Evolutionary conservation across 2,329 filamentous ascomycete genomes (phyloP).

Genomic region (Cladosporium sphaerospermum): DNA sequence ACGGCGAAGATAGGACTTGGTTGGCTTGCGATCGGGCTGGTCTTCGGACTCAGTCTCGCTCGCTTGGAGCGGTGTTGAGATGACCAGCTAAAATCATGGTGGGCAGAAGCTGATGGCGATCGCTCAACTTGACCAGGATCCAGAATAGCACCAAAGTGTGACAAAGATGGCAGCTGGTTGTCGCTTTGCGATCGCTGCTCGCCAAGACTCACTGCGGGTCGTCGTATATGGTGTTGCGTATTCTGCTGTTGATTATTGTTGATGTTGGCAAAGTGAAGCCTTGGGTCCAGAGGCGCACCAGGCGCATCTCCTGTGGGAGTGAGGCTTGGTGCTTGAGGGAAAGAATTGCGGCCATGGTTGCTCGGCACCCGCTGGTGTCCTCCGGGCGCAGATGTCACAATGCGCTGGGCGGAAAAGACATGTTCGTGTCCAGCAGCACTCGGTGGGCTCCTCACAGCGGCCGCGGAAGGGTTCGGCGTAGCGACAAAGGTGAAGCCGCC

Average conservation of each 20-base stretch:
- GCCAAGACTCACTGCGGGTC: background rate
- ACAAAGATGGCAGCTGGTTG: background rate
- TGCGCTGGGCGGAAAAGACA: constrained; percentile 30
- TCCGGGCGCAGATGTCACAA: constrained; percentile 16
- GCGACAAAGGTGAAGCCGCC: constrained; percentile 27
- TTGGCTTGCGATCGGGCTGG: constrained; percentile 11
- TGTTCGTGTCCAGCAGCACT: constrained; percentile 21
- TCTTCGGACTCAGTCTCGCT: constrained; percentile 25
- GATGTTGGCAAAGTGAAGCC: constrained; percentile 13
- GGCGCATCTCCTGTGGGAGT: constrained; percentile 13
- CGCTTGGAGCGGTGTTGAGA: constrained; percentile 33
- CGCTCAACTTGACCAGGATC: background rate
- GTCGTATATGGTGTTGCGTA: background rate
- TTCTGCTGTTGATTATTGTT: background rate
- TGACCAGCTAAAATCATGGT: constrained; percentile 24
- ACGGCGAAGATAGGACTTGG: constrained; percentile 23
- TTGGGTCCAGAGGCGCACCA: constrained; percentile 16
- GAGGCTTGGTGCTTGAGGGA: constrained; percentile 17
- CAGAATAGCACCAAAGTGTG: constrained; percentile 3
- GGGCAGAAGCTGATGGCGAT: constrained; percentile 4
- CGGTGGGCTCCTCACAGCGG: constrained; percentile 9
- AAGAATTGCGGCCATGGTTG: constrained; percentile 13
- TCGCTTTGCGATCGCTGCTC: background rate
- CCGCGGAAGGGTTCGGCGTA: constrained; percentile 13
- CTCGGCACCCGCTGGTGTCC: constrained; percentile 17